phyloP scores from a whole-genome alignment of 306 rosid species.

The Alnus glutinosa region DNA sequence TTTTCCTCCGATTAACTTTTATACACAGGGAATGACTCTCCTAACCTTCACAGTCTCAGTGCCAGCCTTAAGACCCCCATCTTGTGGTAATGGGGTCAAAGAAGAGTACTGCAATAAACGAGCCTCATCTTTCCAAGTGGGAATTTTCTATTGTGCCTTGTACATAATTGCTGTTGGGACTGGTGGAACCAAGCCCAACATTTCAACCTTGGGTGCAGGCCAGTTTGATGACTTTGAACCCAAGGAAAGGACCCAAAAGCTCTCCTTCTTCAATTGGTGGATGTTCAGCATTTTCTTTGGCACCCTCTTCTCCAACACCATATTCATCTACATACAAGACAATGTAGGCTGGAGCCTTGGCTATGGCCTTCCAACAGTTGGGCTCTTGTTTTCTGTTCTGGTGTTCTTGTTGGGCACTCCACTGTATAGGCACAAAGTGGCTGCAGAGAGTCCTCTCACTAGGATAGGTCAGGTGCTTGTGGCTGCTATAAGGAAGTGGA shows the following conservation, averaged over 20 bases:
- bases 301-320: slow-evolving; percentile 63
- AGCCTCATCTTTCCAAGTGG: slow-evolving; percentile 61
- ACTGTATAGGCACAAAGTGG: slow-evolving; percentile 68
- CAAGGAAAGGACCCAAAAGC: slow-evolving; percentile 55
- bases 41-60: slow-evolving; percentile 67
- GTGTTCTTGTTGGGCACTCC: slow-evolving; percentile 63
- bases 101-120: slow-evolving; percentile 33
- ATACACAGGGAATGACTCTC: slow-evolving; percentile 61
- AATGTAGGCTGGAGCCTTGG: slow-evolving; percentile 72
- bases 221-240: slow-evolving; percentile 81
- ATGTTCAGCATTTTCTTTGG: slow-evolving; percentile 69
- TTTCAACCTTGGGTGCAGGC: slow-evolving; percentile 90
- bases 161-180: slow-evolving; percentile 71
- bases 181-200: slow-evolving; percentile 87
- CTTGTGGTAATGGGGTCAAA: slow-evolving; percentile 36
- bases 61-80: slow-evolving; percentile 65
- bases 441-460: slow-evolving; percentile 71
- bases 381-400: slow-evolving; percentile 56
- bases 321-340: slow-evolving; percentile 77
- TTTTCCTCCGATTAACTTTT: not conserved
- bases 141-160: slow-evolving; percentile 59
- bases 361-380: slow-evolving; percentile 78
- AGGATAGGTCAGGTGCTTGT: slow-evolving; percentile 57
- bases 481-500: slow-evolving; percentile 63
- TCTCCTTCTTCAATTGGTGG: slow-evolving; percentile 94